These are phyloP conservation scores for Cladosporium sphaerospermum DNA, from an alignment of 2,329 filamentous ascomycete genomes.

Conservation along the genomic window DNA sequence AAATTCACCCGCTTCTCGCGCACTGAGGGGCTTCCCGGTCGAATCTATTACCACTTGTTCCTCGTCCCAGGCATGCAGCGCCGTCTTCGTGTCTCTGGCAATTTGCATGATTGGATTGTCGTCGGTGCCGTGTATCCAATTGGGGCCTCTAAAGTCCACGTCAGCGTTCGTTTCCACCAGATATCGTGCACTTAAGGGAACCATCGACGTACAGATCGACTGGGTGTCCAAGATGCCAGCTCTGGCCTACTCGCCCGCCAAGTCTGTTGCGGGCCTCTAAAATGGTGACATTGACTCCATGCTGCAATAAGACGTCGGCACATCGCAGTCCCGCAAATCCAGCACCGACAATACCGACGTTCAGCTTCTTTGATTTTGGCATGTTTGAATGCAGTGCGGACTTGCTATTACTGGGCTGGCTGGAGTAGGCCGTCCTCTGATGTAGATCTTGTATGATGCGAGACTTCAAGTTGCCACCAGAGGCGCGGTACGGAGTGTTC, in stretches of 20 bases:
- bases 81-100: conserved; percentile 55
- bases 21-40: conserved; percentile 47
- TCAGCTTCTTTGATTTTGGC: conserved; percentile 11
- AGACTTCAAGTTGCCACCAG: conserved; percentile 8
- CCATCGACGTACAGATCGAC: conserved; percentile 50
- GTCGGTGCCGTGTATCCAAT: conserved; percentile 71
- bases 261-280: conserved; percentile 62
- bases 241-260: conserved; percentile 54
- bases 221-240: conserved; percentile 37
- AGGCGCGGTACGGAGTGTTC: background rate
- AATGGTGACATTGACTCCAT: conserved; percentile 62
- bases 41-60: conserved; percentile 52
- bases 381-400: conserved; percentile 13
- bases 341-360: conserved; percentile 61
- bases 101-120: conserved; percentile 65
- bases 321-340: conserved; percentile 66
- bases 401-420: background rate
- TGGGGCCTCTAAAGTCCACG: conserved; percentile 52
- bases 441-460: conserved; percentile 13
- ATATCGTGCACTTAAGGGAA: too few relatives aligned
- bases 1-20: conserved; percentile 32
- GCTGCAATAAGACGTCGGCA: conserved; percentile 59
- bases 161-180: background rate
- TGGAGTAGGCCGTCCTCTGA: background rate
- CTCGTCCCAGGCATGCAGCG: conserved; percentile 48